Conservation (phyloP, 331 rosid species). For the Spiraea crenata region DNA sequence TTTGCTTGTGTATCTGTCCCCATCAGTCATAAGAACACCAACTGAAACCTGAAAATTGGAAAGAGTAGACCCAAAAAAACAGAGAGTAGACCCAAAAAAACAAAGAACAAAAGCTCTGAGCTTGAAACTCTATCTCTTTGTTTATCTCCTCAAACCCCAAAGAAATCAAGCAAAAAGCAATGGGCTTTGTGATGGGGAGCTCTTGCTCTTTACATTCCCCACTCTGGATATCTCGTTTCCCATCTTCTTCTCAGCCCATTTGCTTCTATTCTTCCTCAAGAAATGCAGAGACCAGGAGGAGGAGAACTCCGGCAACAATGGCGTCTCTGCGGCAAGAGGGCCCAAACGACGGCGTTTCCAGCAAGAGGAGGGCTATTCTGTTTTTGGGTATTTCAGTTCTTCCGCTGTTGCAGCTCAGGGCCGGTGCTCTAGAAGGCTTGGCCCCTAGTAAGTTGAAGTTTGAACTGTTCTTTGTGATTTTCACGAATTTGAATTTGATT, state of each 20-base stretch:
- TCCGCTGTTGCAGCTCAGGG: conserved; percentile 62
- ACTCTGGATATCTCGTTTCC: conserved; percentile 25
- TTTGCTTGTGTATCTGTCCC: neutral
- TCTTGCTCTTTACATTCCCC: conserved; percentile 51
- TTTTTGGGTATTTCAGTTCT: conserved; percentile 62
- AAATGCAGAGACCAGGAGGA: conserved; percentile 32
- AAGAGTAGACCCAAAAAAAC: neutral
- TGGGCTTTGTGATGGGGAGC: conserved; percentile 46
- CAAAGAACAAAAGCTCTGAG: neutral
- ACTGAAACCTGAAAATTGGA: neutral
- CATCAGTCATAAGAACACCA: neutral
- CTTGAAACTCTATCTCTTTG: conserved; percentile 1
- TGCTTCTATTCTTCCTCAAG: conserved; percentile 17
- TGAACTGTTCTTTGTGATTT: neutral
- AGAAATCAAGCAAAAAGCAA: conserved; percentile 19
- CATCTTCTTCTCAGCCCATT: conserved; percentile 29
- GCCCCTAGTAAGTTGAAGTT: conserved; percentile 41
- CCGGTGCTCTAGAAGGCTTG: conserved; percentile 50
- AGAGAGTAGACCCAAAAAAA: neutral
- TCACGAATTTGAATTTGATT: neutral
- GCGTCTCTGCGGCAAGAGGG: conserved; percentile 37
- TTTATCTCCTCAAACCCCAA: neutral
- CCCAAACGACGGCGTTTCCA: conserved; percentile 21
- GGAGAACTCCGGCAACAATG: conserved; percentile 33
- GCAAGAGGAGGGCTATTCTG: conserved; percentile 57